These are phyloP conservation scores for Coprinellus aureogranulatus DNA, from an alignment of 768 basidiomycete species.

Conservation along the genomic window DNA sequence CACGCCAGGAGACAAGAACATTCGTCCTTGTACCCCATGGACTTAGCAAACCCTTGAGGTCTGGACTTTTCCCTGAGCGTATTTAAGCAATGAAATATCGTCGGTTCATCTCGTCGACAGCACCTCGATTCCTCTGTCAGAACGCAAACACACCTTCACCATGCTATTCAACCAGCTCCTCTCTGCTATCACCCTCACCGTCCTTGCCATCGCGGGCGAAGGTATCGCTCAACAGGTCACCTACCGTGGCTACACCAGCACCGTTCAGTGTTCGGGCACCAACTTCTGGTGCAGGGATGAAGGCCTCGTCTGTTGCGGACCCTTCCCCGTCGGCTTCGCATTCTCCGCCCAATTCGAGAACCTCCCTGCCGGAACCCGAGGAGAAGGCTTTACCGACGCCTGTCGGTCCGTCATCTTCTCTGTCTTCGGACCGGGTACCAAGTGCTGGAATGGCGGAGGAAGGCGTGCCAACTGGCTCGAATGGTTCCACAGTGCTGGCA, in stretches of 20 bases:
- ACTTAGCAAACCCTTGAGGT: too few relatives aligned
- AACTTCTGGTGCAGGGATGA: conserved; percentile 14
- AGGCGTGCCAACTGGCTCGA: conserved; percentile 6
- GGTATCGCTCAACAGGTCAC: not conserved
- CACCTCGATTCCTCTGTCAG: too few relatives aligned
- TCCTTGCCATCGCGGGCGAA: not conserved
- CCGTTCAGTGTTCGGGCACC: conserved; percentile 13
- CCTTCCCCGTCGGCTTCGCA: conserved; percentile 16
- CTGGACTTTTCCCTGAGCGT: too few relatives aligned
- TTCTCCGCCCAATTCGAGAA: conserved; percentile 14
- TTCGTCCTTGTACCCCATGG: too few relatives aligned
- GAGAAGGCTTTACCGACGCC: conserved; percentile 12
- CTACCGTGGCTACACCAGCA: conserved; percentile 12
- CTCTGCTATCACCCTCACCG: conserved; percentile 1
- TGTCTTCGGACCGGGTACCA: conserved; percentile 14
- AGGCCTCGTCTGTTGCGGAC: conserved; percentile 13
- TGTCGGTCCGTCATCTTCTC: conserved; percentile 10
- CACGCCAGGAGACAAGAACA: too few relatives aligned
- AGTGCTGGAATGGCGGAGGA: conserved; percentile 15
- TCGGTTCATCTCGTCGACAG: too few relatives aligned
- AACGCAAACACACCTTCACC: too few relatives aligned
- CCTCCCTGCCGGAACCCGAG: conserved; percentile 14
- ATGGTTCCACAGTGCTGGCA: conserved; percentile 11
- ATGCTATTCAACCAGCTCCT: too few relatives aligned
- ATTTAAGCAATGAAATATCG: too few relatives aligned